phyloP scores from a whole-genome alignment of 768 basidiomycete species.

The Dentipellis fragilis region DNA sequence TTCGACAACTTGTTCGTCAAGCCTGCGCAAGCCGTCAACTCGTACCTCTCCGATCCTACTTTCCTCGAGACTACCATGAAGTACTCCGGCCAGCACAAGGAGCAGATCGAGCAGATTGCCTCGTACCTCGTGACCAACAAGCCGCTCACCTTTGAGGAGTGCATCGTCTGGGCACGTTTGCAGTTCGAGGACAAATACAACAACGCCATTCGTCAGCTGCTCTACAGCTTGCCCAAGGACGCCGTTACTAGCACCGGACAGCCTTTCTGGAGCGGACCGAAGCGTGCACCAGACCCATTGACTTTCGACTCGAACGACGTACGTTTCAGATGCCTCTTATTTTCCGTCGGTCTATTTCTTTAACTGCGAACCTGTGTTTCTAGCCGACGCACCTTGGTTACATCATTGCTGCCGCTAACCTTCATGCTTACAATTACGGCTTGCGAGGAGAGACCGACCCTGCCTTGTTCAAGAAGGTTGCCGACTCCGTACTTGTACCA shows the following conservation, averaged over 20 bases:
- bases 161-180: conserved; percentile 91
- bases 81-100: conserved; percentile 84
- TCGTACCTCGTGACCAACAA: conserved; percentile 87
- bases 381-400: conserved; percentile 82
- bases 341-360: neutral
- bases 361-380: neutral
- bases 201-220: conserved; percentile 85
- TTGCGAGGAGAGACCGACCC: conserved; percentile 82
- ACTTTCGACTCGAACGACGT: conserved; percentile 83
- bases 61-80: conserved; percentile 87
- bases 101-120: conserved; percentile 81
- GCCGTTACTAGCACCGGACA: conserved; percentile 84
- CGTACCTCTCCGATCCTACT: conserved; percentile 94
- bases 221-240: conserved; percentile 93
- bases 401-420: conserved; percentile 87
- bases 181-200: conserved; percentile 93
- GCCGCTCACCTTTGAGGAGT: conserved; percentile 93
- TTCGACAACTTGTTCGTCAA: conserved; percentile 93
- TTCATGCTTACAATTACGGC: conserved; percentile 98
- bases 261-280: conserved; percentile 99
- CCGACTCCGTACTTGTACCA: conserved; percentile 76
- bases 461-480: conserved; percentile 71
- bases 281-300: conserved; percentile 89
- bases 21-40: conserved; percentile 87
- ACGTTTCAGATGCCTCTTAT: conserved; percentile 19